These are phyloP conservation scores for Paramecium primaurelia DNA, from an alignment of 73 alveolate genomes.

Conservation along the genomic window DNA sequence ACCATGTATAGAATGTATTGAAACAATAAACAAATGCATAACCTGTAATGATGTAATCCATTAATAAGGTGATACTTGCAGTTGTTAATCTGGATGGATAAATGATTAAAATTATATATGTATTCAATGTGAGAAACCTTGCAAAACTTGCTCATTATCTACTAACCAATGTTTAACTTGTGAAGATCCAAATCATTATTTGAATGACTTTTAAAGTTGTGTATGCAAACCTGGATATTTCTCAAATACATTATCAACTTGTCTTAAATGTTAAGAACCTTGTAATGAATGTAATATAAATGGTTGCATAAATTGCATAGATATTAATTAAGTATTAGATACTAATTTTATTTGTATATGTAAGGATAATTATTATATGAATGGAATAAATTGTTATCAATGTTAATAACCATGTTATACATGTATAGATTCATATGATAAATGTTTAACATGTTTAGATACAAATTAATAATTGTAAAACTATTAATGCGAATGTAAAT, in stretches of 20 bases:
- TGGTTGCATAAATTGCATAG: not conserved
- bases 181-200: not conserved
- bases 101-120: not conserved
- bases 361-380: too few species aligned
- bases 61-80: not conserved
- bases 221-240: not conserved
- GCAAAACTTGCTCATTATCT: not conserved
- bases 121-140: not conserved
- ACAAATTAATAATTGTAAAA: not conserved
- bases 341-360: not conserved
- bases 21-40: not conserved
- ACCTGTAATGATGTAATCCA: not conserved
- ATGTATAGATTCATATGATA: not conserved
- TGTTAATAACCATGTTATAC: not conserved
- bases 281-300: not conserved
- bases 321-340: not conserved
- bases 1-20: not conserved
- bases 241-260: not conserved
- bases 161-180: not conserved
- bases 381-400: not conserved
- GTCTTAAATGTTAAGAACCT: not conserved
- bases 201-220: not conserved
- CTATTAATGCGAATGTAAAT: not conserved
- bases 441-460: not conserved
- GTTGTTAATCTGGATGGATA: not conserved